Conservation (phyloP, 208 protist species). For the Leishmania amazonensis region DNA sequence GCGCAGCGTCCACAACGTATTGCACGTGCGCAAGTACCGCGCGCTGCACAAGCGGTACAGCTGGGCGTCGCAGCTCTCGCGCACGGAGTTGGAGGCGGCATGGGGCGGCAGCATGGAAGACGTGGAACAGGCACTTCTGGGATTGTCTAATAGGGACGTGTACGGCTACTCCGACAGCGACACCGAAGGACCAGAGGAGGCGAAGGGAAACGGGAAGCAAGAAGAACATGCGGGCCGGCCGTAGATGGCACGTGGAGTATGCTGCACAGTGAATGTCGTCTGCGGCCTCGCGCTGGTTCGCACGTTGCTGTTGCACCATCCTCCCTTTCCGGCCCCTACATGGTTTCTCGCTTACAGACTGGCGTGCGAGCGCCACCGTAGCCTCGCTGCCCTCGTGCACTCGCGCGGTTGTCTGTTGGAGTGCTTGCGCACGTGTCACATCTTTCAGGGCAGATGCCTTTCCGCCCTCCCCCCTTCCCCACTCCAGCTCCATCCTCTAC, state of each 20-base stretch:
- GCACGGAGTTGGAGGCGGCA: slow-evolving; percentile 38
- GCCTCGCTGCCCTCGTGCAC: background rate
- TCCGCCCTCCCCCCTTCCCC: background rate
- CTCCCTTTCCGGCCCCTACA: background rate
- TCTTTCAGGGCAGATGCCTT: background rate
- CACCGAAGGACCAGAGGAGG: slow-evolving; percentile 7
- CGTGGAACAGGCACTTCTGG: slow-evolving; percentile 37
- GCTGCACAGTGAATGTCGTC: background rate
- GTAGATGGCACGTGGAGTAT: background rate
- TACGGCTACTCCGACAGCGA: slow-evolving; percentile 42
- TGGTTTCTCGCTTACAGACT: background rate
- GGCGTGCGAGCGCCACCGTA: background rate
- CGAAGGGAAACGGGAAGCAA: background rate
- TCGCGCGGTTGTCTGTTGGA: background rate
- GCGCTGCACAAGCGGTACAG: slow-evolving; percentile 70
- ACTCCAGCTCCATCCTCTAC: background rate
- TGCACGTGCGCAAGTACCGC: slow-evolving; percentile 68
- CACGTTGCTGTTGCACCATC: background rate
- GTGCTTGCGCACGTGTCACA: background rate
- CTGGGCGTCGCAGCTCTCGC: slow-evolving; percentile 53
- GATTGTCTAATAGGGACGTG: slow-evolving; percentile 53
- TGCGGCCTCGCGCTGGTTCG: background rate
- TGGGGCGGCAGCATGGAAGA: slow-evolving; percentile 25
- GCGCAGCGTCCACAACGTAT: slow-evolving; percentile 48
- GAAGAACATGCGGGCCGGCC: background rate